Evolutionary conservation across 2,329 filamentous ascomycete genomes (phyloP), one percentile per base, ranked within the genome.

Genomic region (Tricladium varicosporioides): DNA sequence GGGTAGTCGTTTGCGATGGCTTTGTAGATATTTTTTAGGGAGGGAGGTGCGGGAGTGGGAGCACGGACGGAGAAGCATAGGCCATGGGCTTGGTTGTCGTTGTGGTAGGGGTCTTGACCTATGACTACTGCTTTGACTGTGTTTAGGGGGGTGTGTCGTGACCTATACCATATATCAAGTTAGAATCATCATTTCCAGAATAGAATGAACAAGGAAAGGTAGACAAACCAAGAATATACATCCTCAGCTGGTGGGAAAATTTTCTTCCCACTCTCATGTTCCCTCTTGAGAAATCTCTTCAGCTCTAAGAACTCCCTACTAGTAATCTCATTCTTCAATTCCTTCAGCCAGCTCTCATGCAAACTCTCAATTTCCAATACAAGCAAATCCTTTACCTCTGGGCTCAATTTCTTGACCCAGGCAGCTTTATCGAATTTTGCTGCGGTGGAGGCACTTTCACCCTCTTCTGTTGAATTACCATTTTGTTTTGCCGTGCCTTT

Each of bases 21-120:
- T 45, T 81, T 92, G 79, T 95, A 99, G 76, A 99, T 97, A 76
- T 99, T 99, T 67, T 85, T 84, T 14, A 99, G 85, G 1, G 91
- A 96, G 0, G 93, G 92, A 0, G 94, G 94, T 1, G 93, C 91
- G 3, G 84, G 84, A 0, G 91, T 96, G 0, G 94, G 94, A 2
- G 93, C 87, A 9, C 90, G 89, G 54, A 97, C 92, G 48, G 91
- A 96, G 80, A 99, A 99, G 71, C 90, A 93, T 58, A 99, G 86
- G 45, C 94, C 94, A 73, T 97, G 94, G 51, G 94, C 94, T 79
- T 99, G 94, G 73, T 95, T 95, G 72, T 85, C 73, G 72, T 96
- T 96, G 78, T 99, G 94, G 74, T 99, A 99, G 2, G 94, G 94
- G 72, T 99, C 94, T 76, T 99, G 94, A 63, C 94, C 94, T 54